These are phyloP conservation scores for Phytopythium chamaehyphon DNA, from an alignment of 352 stramenopile species.

Conservation along the genomic window DNA sequence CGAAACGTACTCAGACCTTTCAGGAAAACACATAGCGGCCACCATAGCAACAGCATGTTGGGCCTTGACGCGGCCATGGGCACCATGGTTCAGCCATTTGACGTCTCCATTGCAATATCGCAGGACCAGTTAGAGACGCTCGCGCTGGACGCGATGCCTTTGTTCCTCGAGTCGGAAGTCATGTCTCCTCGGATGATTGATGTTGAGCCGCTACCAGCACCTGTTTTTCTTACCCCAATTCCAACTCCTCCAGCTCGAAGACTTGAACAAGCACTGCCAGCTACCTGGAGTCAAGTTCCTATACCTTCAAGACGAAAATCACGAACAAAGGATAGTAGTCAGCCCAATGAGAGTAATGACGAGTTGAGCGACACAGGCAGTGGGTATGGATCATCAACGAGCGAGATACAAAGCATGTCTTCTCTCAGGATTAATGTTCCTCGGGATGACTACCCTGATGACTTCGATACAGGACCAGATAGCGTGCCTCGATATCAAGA, in stretches of 20 bases:
- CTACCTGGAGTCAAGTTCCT: no score
- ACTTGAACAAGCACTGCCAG: no score
- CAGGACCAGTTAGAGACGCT: slow-evolving; percentile 28
- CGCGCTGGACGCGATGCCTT: slow-evolving; percentile 24
- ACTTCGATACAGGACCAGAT: no score
- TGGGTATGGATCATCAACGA: no score
- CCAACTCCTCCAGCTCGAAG: neutral
- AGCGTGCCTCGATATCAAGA: no score
- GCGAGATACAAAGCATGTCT: no score
- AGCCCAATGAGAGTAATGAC: no score
- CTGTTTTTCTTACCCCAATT: neutral
- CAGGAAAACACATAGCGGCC: neutral
- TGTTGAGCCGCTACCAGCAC: slow-evolving; percentile 1
- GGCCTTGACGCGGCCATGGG: slow-evolving; percentile 1
- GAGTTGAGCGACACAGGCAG: no score
- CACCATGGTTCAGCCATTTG: slow-evolving; percentile 10
- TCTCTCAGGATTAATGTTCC: no score
- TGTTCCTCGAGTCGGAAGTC: slow-evolving; percentile 28
- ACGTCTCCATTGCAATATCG: slow-evolving; percentile 11
- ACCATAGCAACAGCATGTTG: slow-evolving; percentile 6
- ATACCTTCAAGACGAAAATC: no score
- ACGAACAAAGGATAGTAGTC: no score
- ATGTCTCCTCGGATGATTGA: slow-evolving; percentile 7
- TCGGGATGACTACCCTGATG: no score
- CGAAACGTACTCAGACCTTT: slow-evolving; percentile 1